phyloP scores from a whole-genome alignment of 2,329 filamentous ascomycete species.

The Cladorrhinum sp. region DNA sequence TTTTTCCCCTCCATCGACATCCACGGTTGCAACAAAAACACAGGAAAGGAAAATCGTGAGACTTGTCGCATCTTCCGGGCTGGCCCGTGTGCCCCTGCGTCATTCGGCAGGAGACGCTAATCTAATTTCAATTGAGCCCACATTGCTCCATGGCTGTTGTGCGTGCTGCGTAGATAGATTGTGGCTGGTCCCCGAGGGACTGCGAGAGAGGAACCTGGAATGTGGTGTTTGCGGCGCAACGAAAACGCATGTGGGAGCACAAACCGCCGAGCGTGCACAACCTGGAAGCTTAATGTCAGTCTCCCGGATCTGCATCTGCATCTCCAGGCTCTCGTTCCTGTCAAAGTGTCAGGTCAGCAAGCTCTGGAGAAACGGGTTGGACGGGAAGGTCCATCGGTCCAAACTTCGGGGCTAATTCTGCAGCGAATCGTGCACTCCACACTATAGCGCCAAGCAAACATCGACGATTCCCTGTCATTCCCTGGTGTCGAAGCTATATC shows the following conservation, averaged over 20 bases:
- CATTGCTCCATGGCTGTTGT: not conserved
- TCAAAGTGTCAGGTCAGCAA: slow-evolving; percentile 6
- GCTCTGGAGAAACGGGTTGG: not conserved
- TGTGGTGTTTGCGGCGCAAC: not conserved
- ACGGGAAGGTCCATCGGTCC: slow-evolving; percentile 4
- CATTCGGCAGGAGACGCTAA: slow-evolving; percentile 5
- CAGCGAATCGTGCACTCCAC: not conserved
- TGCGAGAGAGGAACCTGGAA: not conserved
- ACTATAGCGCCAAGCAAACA: slow-evolving; percentile 8
- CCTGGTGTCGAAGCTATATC: not conserved
- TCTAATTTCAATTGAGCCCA: not conserved
- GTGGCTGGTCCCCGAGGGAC: not conserved
- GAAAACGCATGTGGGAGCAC: not conserved
- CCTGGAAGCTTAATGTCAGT: not conserved
- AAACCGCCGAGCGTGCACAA: slow-evolving; percentile 1
- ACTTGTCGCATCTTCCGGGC: not conserved
- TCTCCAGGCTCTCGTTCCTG: not conserved
- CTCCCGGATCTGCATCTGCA: slow-evolving; percentile 1
- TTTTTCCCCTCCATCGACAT: not conserved
- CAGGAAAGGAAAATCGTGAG: slow-evolving; percentile 1
- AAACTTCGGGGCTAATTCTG: not conserved
- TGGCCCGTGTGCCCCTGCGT: slow-evolving; percentile 6
- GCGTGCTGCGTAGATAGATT: not conserved
- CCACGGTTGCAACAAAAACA: not conserved
- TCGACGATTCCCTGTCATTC: slow-evolving; percentile 5